phyloP scores from a whole-genome alignment of 2,329 filamentous ascomycete genomes.

The Phyllosticta citriasiana region DNA sequence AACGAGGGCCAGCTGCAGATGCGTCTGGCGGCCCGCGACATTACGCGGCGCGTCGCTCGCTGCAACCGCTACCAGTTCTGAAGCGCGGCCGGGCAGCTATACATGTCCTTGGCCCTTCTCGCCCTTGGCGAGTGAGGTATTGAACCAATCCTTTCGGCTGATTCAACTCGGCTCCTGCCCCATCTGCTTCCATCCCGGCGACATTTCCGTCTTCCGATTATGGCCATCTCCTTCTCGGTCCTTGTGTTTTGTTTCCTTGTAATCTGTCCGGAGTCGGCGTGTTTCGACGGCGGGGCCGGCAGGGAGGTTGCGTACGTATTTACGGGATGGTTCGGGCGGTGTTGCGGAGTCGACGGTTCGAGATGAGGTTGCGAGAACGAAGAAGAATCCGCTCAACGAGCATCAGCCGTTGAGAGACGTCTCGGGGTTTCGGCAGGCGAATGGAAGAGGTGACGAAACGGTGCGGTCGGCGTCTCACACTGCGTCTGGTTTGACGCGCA shows the following conservation, averaged over 20 bases:
- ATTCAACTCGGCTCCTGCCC: not conserved
- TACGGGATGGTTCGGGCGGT: not conserved
- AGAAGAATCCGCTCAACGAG: not conserved
- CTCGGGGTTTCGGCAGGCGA: no score
- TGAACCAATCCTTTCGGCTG: not conserved
- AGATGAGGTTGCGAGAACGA: not conserved
- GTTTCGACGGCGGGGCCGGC: not conserved
- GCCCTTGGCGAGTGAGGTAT: not conserved
- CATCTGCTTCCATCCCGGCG: not conserved
- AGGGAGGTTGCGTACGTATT: not conserved
- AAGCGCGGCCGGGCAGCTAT: not conserved
- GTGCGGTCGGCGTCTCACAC: no score
- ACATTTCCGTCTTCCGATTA: not conserved
- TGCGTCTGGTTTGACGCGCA: no score
- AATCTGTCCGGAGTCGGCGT: not conserved
- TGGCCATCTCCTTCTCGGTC: not conserved
- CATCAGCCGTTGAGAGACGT: not conserved
- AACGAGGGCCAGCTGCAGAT: constrained; percentile 12
- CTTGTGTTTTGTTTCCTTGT: not conserved
- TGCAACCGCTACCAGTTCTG: constrained; percentile 11
- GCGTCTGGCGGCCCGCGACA: constrained; percentile 7
- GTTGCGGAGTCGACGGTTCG: not conserved
- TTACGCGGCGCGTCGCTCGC: constrained; percentile 8
- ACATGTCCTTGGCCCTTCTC: not conserved
- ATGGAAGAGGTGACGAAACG: no score